These are phyloP conservation scores for Leavenworthia alabamica DNA, from an alignment of 345 rosid species.

Conservation along the genomic window DNA sequence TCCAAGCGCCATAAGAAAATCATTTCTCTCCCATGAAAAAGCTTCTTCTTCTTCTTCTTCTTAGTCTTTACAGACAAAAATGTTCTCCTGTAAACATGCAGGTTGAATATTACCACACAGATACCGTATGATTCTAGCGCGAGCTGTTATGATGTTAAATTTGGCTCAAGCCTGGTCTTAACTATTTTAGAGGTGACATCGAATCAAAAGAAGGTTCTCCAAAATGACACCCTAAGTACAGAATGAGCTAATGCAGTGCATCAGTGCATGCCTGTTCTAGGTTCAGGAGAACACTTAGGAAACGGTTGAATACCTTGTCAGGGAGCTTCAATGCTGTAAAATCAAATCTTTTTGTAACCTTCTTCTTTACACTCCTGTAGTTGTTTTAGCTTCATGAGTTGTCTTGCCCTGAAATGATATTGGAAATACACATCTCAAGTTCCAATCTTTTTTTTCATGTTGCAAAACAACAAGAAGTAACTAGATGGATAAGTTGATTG, in stretches of 20 bases:
- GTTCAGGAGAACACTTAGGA: neutral
- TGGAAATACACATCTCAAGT: neutral
- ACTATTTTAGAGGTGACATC: no score
- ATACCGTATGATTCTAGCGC: neutral
- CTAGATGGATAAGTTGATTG: neutral
- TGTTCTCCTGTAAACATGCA: conserved; percentile 21
- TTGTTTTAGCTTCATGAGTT: conserved; percentile 49
- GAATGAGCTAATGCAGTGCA: neutral
- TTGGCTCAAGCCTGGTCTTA: neutral
- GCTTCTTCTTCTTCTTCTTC: conserved; percentile 20
- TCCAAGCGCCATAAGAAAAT: neutral
- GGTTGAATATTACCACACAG: neutral
- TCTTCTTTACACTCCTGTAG: conserved; percentile 49
- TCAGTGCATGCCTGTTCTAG: neutral
- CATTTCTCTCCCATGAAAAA: neutral
- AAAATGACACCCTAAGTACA: neutral
- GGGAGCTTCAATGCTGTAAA: conserved; percentile 16
- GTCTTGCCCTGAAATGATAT: conserved; percentile 43
- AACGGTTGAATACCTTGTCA: conserved; percentile 31
- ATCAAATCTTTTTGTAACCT: conserved; percentile 4
- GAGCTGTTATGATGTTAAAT: neutral
- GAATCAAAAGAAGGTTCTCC: neutral
- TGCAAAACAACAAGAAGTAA: neutral
- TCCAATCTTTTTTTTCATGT: neutral
- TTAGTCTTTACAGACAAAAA: conserved; percentile 3